A percentile compares a stretch with the other conserved stretches of the same genome.
Conservation (phyloP, 2,329 filamentous ascomycete species). For the Curvularia eragrostidis region DNA sequence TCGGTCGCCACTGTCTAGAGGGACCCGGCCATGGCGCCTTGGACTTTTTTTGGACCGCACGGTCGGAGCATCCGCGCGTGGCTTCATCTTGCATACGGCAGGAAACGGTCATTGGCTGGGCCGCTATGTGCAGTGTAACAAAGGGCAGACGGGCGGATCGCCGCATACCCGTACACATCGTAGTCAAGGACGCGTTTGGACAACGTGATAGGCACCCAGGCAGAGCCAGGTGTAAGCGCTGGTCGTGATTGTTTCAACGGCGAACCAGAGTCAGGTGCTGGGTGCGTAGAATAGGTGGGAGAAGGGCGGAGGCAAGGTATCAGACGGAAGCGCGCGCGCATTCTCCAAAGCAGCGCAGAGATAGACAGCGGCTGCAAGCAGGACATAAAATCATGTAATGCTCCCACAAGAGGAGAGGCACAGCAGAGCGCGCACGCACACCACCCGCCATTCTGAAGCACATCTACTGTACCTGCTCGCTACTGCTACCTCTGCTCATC, state of each 20-base stretch:
- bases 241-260: conserved; percentile 41
- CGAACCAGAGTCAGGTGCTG: conserved; percentile 41
- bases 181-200: conserved; percentile 34
- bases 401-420: conserved; percentile 39
- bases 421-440: conserved; percentile 31
- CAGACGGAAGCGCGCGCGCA: conserved; percentile 50
- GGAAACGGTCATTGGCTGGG: conserved; percentile 33
- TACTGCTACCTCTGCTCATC: neutral
- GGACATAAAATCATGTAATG: conserved; percentile 43
- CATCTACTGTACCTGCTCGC: conserved; percentile 17
- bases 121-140: conserved; percentile 26
- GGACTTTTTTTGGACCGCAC: conserved; percentile 22
- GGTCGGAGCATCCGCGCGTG: conserved; percentile 37
- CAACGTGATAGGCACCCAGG: conserved; percentile 29
- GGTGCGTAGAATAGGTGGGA: conserved; percentile 37
- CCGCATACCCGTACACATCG: conserved; percentile 25
- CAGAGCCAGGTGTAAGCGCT: conserved; percentile 41
- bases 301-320: conserved; percentile 32
- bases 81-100: conserved; percentile 35
- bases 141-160: conserved; percentile 29
- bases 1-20: conserved; percentile 10
- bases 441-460: conserved; percentile 2
- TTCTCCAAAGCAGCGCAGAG: conserved; percentile 34
- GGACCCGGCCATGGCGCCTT: conserved; percentile 16
- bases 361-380: conserved; percentile 46